These are phyloP conservation scores for Phylloporus rhodoxanthus DNA, from an alignment of 768 basidiomycete species.

Conservation along the genomic window DNA sequence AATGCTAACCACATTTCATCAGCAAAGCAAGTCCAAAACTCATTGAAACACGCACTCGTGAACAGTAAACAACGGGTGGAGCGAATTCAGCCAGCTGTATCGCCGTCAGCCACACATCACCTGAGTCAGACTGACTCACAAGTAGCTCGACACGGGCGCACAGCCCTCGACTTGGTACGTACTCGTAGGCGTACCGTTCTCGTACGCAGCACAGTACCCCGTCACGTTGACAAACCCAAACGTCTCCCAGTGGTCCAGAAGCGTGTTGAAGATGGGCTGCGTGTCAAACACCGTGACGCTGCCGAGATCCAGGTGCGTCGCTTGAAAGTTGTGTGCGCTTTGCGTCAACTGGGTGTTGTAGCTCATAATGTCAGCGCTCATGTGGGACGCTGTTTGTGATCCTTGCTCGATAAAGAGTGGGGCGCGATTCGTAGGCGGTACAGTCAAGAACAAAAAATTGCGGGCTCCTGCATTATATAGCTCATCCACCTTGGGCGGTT, in stretches of 20 bases:
- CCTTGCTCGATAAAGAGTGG: slow-evolving; percentile 47
- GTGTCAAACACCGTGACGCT: slow-evolving; percentile 49
- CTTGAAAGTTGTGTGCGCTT: slow-evolving; percentile 37
- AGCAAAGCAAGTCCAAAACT: background rate
- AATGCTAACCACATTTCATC: slow-evolving; percentile 29
- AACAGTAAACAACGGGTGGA: slow-evolving; percentile 59
- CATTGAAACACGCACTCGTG: slow-evolving; percentile 42
- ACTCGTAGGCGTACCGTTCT: slow-evolving; percentile 47
- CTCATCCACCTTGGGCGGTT: slow-evolving; percentile 12
- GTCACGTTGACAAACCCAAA: slow-evolving; percentile 56
- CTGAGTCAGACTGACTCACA: slow-evolving; percentile 36
- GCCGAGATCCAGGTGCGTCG: slow-evolving; percentile 38
- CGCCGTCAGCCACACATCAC: background rate
- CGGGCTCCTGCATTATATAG: slow-evolving; percentile 43
- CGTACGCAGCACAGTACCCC: slow-evolving; percentile 54
- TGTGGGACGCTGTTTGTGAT: slow-evolving; percentile 16
- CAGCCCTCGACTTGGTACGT: slow-evolving; percentile 54
- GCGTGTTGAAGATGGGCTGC: slow-evolving; percentile 51
- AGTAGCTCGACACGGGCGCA: slow-evolving; percentile 60
- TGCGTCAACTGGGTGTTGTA: slow-evolving; percentile 46
- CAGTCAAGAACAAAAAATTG: slow-evolving; percentile 58
- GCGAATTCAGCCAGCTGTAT: slow-evolving; percentile 51
- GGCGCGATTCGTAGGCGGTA: slow-evolving; percentile 53
- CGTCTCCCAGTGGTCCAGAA: slow-evolving; percentile 46
- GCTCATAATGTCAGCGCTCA: slow-evolving; percentile 35